These are phyloP conservation scores for Alternaria sp. DNA, from an alignment of 2,329 filamentous ascomycete genomes.

Conservation along the genomic window DNA sequence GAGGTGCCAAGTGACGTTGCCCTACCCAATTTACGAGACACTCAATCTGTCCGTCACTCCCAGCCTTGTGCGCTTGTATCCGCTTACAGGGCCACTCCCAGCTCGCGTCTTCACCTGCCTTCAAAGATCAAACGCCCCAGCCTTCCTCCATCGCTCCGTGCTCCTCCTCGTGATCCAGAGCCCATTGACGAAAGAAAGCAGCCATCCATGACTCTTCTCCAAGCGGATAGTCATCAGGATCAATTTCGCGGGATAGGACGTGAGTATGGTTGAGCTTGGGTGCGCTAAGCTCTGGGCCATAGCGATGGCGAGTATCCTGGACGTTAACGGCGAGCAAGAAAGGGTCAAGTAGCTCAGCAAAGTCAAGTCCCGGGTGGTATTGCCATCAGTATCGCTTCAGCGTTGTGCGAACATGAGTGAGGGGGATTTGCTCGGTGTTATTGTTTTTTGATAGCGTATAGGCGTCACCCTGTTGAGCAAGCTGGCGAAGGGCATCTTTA, in stretches of 20 bases:
- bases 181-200: slow-evolving; percentile 25
- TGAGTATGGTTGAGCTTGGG: not conserved
- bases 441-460: slow-evolving; percentile 15
- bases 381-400: slow-evolving; percentile 28
- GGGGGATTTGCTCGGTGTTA: not conserved
- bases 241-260: not conserved
- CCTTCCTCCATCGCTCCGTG: slow-evolving; percentile 26
- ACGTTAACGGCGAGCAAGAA: not conserved
- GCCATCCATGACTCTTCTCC: slow-evolving; percentile 28
- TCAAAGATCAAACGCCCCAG: slow-evolving; percentile 21
- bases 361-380: slow-evolving; percentile 13
- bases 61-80: slow-evolving; percentile 19
- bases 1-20: too few relatives aligned
- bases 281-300: not conserved
- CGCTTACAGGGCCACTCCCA: slow-evolving; percentile 31
- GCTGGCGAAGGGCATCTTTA: slow-evolving; percentile 15
- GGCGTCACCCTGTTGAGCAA: slow-evolving; percentile 17
- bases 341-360: slow-evolving; percentile 19
- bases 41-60: not conserved
- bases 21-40: too few relatives aligned
- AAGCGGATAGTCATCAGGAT: not conserved
- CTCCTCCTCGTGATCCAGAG: slow-evolving; percentile 23
- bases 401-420: slow-evolving; percentile 17
- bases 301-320: not conserved
- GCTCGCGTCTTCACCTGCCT: slow-evolving; percentile 7